Percentiles rank a stretch among this genome's conserved stretches.
Conservation (phyloP, 164 flowering plant genomes). For the Aristolochia californica region DNA sequence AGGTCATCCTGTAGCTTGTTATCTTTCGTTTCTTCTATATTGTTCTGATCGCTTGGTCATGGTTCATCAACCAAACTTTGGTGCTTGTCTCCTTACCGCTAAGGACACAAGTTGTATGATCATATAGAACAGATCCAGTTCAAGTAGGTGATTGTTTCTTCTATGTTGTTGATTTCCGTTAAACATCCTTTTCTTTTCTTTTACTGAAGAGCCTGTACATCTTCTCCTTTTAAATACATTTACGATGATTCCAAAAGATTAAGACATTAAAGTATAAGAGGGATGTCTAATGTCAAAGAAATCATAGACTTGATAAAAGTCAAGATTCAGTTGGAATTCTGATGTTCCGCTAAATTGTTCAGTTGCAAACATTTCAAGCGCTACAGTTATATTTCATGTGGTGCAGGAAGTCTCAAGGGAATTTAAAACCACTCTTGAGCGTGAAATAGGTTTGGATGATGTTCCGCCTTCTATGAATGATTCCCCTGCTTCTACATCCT, state of each 20-base stretch:
- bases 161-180: too few relatives aligned
- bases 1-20: too few relatives aligned
- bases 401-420: conserved; percentile 91
- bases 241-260: not conserved
- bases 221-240: not conserved
- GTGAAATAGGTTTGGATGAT: conserved; percentile 94
- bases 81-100: too few relatives aligned
- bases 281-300: not conserved
- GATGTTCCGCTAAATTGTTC: not conserved
- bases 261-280: not conserved
- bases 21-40: too few relatives aligned
- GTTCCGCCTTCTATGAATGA: conserved; percentile 29
- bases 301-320: not conserved
- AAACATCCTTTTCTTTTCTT: too few relatives aligned
- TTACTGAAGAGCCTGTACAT: not conserved
- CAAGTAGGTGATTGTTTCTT: too few relatives aligned
- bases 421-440: conserved; percentile 84
- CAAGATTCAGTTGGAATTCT: not conserved
- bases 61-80: too few relatives aligned
- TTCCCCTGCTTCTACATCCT: conserved; percentile 17
- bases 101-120: too few relatives aligned
- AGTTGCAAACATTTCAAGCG: not conserved
- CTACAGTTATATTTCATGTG: not conserved
- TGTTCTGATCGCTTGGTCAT: too few relatives aligned
- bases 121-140: too few relatives aligned